These are phyloP conservation scores for Phytophthora quininea DNA, from an alignment of 352 stramenopile species.

Conservation along the genomic window DNA sequence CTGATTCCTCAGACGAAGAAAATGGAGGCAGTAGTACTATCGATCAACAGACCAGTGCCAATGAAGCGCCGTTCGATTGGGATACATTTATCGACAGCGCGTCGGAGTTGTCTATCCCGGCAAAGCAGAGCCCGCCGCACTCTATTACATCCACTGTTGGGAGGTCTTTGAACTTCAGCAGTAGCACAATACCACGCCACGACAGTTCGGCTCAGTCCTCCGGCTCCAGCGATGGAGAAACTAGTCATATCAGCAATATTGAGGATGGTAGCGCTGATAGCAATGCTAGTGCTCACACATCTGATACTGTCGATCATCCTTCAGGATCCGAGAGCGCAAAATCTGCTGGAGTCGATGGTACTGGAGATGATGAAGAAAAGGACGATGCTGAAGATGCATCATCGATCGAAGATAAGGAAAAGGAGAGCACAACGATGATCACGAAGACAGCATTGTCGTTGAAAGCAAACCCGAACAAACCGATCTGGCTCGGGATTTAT, in stretches of 20 bases:
- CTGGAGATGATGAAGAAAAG: constrained; percentile 46
- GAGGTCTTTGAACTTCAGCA: constrained; percentile 25
- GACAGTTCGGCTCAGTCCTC: constrained; percentile 14
- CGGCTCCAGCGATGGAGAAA: background rate
- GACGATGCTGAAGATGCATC: constrained; percentile 22
- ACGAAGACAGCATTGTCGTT: constrained; percentile 9
- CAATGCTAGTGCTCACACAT: constrained; percentile 3
- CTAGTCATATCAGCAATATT: background rate
- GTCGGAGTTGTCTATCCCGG: constrained; percentile 40
- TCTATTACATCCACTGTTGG: constrained; percentile 8
- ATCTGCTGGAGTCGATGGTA: constrained; percentile 9
- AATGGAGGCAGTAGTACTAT: constrained; percentile 11
- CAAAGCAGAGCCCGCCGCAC: constrained; percentile 25
- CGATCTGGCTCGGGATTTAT: constrained; percentile 61
- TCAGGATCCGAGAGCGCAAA: constrained; percentile 2
- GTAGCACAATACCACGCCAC: constrained; percentile 32
- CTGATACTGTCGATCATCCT: constrained; percentile 1
- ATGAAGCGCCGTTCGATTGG: constrained; percentile 55
- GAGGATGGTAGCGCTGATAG: background rate
- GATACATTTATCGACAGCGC: constrained; percentile 67
- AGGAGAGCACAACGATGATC: constrained; percentile 5
- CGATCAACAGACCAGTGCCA: constrained; percentile 15
- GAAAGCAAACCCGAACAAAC: constrained; percentile 14
- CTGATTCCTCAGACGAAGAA: background rate
- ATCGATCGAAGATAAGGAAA: constrained; percentile 11